Evolutionary conservation across 352 stramenopile genomes (phyloP).

Genomic region (Aphanomyces euteiches): DNA sequence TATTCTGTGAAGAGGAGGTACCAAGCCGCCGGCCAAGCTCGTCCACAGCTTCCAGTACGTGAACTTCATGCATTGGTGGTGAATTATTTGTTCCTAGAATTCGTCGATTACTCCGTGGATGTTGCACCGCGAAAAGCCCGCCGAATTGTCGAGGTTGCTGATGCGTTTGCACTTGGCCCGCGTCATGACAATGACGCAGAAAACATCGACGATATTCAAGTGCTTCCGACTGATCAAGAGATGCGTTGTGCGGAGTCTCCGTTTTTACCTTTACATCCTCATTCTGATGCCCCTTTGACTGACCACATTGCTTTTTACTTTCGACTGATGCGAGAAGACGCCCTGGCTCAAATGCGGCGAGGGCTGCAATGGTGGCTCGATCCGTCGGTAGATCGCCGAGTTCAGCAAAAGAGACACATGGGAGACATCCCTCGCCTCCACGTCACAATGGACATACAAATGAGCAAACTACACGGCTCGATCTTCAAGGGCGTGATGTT

Average conservation of each 20-base stretch:
- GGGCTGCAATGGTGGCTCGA: constrained; percentile 34
- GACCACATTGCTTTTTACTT: constrained; percentile 35
- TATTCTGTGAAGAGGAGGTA: too few relatives aligned
- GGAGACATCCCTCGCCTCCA: constrained; percentile 33
- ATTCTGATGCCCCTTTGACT: constrained; percentile 1
- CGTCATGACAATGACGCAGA: constrained; percentile 36
- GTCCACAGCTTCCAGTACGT: too few relatives aligned
- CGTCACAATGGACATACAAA: constrained; percentile 14
- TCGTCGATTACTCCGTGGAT: neutral
- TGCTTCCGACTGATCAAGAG: constrained; percentile 35
- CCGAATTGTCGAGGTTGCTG: neutral
- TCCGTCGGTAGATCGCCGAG: neutral
- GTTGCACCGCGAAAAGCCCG: neutral
- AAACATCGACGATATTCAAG: constrained; percentile 26
- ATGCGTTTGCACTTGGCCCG: constrained; percentile 8
- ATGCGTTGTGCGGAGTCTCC: constrained; percentile 34
- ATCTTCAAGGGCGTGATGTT: constrained; percentile 34
- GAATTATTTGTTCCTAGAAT: too few relatives aligned
- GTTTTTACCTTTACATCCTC: constrained; percentile 19
- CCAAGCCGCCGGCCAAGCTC: too few relatives aligned
- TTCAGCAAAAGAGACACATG: constrained; percentile 8
- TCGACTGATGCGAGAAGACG: constrained; percentile 36
- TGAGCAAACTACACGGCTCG: constrained; percentile 33
- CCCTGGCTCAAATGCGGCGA: constrained; percentile 33
- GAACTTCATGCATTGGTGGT: too few relatives aligned